A percentile compares a stretch with the other conserved stretches of the same genome.
These are phyloP conservation scores for Uronychia binucleata DNA, from an alignment of 73 alveolate genomes.

Conservation along the genomic window DNA sequence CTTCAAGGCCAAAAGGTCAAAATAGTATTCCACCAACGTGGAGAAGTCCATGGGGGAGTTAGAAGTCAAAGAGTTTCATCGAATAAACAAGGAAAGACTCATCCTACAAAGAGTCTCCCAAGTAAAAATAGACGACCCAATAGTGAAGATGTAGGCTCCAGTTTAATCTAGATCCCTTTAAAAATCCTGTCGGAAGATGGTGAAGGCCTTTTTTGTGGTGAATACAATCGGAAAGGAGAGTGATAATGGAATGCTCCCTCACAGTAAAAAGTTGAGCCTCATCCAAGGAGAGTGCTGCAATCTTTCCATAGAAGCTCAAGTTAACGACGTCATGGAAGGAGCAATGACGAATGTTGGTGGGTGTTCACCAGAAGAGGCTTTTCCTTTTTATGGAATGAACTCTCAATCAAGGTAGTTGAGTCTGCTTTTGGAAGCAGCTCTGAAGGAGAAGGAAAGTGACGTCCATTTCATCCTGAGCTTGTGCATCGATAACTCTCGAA, in stretches of 20 bases:
- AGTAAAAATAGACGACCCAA: neutral
- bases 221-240: neutral
- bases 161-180: neutral
- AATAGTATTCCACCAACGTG: neutral
- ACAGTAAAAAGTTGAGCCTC: too few relatives aligned
- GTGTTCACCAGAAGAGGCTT: neutral
- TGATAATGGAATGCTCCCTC: neutral
- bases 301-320: neutral
- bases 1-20: neutral
- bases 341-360: neutral
- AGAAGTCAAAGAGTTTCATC: neutral
- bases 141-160: neutral
- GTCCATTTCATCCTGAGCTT: neutral
- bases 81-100: neutral
- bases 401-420: neutral
- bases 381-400: neutral
- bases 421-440: neutral
- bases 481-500: neutral
- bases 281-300: too few relatives aligned
- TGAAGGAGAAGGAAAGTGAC: neutral
- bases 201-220: neutral
- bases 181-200: neutral
- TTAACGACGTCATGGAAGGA: neutral
- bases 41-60: neutral
- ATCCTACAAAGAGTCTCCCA: neutral